phyloP scores from a whole-genome alignment of 1,284 basidiomycete species.

The Ustilago cynodontis region DNA sequence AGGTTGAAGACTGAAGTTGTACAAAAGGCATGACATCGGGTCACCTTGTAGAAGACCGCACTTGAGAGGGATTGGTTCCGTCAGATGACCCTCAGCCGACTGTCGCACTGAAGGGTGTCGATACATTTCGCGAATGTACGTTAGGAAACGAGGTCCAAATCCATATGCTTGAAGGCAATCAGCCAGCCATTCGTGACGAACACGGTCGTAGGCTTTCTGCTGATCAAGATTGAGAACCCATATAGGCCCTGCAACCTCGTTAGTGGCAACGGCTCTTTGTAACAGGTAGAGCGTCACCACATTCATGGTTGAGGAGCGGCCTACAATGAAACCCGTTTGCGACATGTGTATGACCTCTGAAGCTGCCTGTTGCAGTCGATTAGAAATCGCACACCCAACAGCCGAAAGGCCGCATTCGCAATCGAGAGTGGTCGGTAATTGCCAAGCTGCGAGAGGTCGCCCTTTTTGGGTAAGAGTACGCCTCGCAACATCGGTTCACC shows the following conservation, averaged over 20 bases:
- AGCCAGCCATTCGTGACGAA: slow-evolving; percentile 1
- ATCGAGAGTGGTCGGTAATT: slow-evolving; percentile 4
- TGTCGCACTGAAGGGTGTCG: neutral
- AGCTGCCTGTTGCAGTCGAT: neutral
- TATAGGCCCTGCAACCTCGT: neutral
- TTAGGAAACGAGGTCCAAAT: neutral
- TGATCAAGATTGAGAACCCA: slow-evolving; percentile 4
- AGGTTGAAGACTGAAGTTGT: slow-evolving; percentile 7
- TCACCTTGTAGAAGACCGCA: slow-evolving; percentile 4
- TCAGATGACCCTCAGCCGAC: neutral
- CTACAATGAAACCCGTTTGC: neutral
- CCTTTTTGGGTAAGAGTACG: neutral
- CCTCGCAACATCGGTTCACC: slow-evolving; percentile 1
- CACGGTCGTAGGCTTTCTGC: slow-evolving; percentile 5
- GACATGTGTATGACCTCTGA: neutral
- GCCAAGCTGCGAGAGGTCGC: neutral
- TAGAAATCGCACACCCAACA: neutral
- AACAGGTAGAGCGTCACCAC: neutral
- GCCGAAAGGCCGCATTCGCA: neutral
- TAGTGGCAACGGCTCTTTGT: neutral
- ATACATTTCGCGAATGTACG: neutral
- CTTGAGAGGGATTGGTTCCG: neutral
- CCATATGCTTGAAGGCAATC: neutral
- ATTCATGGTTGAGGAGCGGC: neutral
- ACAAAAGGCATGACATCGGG: slow-evolving; percentile 4